Conservation (phyloP, 495 filamentous ascomycete genomes). For the Aspergillus baeticus region DNA sequence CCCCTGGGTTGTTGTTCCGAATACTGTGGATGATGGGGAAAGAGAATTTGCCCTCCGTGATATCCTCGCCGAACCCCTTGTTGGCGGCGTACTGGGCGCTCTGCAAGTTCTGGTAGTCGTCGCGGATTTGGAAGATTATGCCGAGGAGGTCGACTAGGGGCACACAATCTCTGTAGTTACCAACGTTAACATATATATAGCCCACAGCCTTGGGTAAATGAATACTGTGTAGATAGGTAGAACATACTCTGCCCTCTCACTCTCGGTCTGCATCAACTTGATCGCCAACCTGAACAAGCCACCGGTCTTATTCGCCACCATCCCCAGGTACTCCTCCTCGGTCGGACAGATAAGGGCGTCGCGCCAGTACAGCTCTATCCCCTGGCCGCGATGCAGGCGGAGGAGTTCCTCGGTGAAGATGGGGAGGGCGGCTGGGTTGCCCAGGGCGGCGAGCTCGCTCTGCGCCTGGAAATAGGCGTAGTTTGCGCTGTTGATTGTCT, state of each 20-base stretch:
- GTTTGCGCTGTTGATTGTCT: conserved; percentile 92
- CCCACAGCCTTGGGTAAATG: no score
- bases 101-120: no score
- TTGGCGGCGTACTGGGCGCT: no score
- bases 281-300: conserved; percentile 86
- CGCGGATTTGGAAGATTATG: conserved; percentile 58
- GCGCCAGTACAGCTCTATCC: conserved; percentile 91
- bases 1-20: no score
- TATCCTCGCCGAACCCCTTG: no score
- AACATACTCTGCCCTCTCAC: neutral
- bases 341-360: conserved; percentile 80
- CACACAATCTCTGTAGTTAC: no score
- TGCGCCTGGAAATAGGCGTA: conserved; percentile 85
- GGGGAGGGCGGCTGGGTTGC: conserved; percentile 54
- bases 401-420: conserved; percentile 80
- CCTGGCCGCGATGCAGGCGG: conserved; percentile 84
- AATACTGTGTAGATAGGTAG: no score
- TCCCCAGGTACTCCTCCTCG: conserved; percentile 88
- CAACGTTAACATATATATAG: no score
- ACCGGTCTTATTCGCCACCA: conserved; percentile 95
- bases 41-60: no score
- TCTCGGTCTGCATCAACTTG: conserved; percentile 69
- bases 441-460: conserved; percentile 62
- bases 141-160: conserved; percentile 73
- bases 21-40: no score